Base-by-base conservation (phyloP, 345 rosid genomes). In the Lepidium didymum region DNA sequence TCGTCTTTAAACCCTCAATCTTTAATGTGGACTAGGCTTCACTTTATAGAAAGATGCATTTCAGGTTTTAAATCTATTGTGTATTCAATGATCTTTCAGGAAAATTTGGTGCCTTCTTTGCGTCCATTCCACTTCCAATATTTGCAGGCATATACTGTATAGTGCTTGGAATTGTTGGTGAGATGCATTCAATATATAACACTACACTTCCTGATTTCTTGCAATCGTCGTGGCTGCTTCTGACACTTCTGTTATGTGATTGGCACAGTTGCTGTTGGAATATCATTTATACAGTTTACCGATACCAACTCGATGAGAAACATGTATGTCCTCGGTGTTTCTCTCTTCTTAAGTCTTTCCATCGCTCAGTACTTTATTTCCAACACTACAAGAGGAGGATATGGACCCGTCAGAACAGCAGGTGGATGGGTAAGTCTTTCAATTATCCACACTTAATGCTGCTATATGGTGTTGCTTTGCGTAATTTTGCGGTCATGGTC, bases 71-170 rank as follows among this genome's bases (percentile, higher is more conserved):
- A 40, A 27, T 53, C n/a, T 34, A 1, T 21, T 40, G 37, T 58
- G 13, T 19, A 10, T 65, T 50, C 31, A 34, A 13, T 68, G 37
- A 67, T 42, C 51, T 64, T 29, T 64, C 78, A 91, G 99, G 99
- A 64, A 94, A 91, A 50, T 94, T 94, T 52, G 99, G 99, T 7
- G 99, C 96, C 49, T 86, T 94, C 67, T 94, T 94, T 76, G 99
- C 99, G 1, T 94, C 99, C 27, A 94, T 94, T 72, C 99, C 99
- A 14, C 78, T 85, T 58, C 91, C 99, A 14, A 86, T 94, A 70
- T 94, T 94, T 78, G 99, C 77, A 34, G 97, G 96, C 62, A 82
- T 86, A 72, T 91, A 94, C 80, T 94, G 99, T 60, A 74, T 94
- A 65, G 64, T 94, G 65, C 81, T 91, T 65, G 99, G 97, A 70